A percentile compares a stretch with the other conserved stretches of the same genome.
These are phyloP conservation scores for Durotheca rogersii DNA, from an alignment of 495 filamentous ascomycete species.

Conservation along the genomic window DNA sequence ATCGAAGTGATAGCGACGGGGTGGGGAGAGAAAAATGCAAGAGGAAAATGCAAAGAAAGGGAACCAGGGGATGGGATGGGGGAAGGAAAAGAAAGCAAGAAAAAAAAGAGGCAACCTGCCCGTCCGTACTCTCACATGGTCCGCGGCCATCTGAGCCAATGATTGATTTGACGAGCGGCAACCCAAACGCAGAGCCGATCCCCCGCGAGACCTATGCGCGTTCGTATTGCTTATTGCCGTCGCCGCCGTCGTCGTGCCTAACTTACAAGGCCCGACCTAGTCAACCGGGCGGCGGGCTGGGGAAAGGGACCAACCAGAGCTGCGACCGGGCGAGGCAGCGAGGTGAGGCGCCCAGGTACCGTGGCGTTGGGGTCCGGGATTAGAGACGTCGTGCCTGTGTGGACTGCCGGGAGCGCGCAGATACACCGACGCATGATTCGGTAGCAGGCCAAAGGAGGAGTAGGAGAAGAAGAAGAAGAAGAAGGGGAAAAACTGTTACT, in stretches of 20 bases:
- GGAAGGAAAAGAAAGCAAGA: not conserved
- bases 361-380: conserved; percentile 21
- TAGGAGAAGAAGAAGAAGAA: too few relatives aligned
- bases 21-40: too few relatives aligned
- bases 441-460: too few relatives aligned
- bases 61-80: too few relatives aligned
- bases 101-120: too few relatives aligned
- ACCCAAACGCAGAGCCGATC: not conserved
- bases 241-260: too few relatives aligned
- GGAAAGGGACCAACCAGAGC: conserved; percentile 27
- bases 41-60: too few relatives aligned
- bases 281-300: conserved; percentile 10
- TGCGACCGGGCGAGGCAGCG: conserved; percentile 23
- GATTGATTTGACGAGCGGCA: not conserved
- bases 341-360: conserved; percentile 26
- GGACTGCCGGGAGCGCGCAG: conserved; percentile 21
- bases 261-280: conserved; percentile 27
- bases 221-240: too few relatives aligned
- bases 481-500: conserved; percentile 1
- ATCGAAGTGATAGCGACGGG: too few relatives aligned
- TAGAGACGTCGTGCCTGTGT: conserved; percentile 9
- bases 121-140: too few relatives aligned
- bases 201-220: conserved; percentile 25
- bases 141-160: too few relatives aligned
- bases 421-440: conserved; percentile 9